Conservation (phyloP, 495 filamentous ascomycete species). For the Schizothecium vesticola region DNA sequence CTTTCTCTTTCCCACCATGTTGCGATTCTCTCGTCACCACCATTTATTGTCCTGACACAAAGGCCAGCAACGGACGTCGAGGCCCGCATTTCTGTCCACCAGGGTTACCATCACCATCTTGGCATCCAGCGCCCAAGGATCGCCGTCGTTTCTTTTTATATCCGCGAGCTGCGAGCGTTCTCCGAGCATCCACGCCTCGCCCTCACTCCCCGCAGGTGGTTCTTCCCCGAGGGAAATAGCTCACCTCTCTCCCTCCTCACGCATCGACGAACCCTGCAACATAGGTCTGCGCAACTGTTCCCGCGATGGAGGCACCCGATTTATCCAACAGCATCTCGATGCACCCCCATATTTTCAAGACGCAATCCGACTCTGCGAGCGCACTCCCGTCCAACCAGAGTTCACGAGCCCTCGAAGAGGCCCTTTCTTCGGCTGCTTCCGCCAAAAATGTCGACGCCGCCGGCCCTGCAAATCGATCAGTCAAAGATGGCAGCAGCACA, state of each 20-base stretch:
- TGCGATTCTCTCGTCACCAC: neutral
- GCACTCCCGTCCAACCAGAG: conserved; percentile 9
- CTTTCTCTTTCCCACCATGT: neutral
- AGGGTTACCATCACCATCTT: neutral
- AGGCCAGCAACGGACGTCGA: neutral
- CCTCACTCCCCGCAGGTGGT: neutral
- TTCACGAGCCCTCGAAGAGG: neutral
- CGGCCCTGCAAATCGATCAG: conserved; percentile 32
- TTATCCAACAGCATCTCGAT: conserved; percentile 37
- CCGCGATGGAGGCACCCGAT: conserved; percentile 29
- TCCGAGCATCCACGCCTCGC: neutral
- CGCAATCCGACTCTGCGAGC: conserved; percentile 34
- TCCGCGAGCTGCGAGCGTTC: neutral
- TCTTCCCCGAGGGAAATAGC: neutral
- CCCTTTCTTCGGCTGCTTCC: conserved; percentile 20
- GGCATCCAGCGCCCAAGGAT: neutral
- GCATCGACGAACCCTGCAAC: neutral
- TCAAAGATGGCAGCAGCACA: conserved; percentile 35
- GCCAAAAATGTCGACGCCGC: conserved; percentile 5
- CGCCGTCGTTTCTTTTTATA: neutral
- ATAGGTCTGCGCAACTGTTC: neutral
- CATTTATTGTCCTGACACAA: neutral
- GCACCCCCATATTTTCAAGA: conserved; percentile 44
- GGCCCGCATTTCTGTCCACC: neutral
- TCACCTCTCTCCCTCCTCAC: neutral